Evolutionary conservation across 1,284 basidiomycete species (phyloP), one percentile per base, ranked within the genome.

Genomic region (Ganoderma boninense): DNA sequence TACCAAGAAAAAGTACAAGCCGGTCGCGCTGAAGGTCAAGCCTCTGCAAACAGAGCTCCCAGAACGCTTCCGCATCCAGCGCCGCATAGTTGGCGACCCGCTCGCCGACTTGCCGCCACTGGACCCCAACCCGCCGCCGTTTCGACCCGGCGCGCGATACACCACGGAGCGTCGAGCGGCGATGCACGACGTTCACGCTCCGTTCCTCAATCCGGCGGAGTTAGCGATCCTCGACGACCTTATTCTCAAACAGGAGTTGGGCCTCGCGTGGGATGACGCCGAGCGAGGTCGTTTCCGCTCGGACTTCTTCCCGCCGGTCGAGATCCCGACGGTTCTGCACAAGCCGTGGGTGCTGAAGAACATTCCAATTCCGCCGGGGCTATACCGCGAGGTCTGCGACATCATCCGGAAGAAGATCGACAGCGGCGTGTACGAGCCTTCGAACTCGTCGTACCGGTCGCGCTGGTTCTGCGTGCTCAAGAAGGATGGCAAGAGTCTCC

Each of bases 401-500:
- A 69, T 82, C 18, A 77, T 84, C n/a, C 69, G 77, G 23, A 70
- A 73, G 16, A 84, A 84, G 62, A 77, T 83, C 8, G 72, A 64
- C 0, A 71, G 57, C 52, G 81, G 83, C 3, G 80, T 82, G 0
- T 84, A 83, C 67, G 78, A 85, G 62, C 79, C 76, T 0, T 82
- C 79, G 0, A 80, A 81, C 59, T 82, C 81, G 0, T 81, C 81
- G 0, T 85, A 85, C 69, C 70, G 80, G 0, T 84, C 81, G 0
- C 67, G 78, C 13, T 84, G 84, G 83, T 86, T 85, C 66, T 80
- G 78, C 59, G 80, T 84, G 0, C 54, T 80, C 11, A 84, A 85
- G 75, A 85, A 84, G 65, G 77, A 81, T 67, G 79, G 81, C 10
- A 80, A 79, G 52, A 77, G 75, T 0, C 76, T 85, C 0, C 76